Percentiles rank a stretch among this genome's conserved stretches.
Evolutionary conservation across 768 basidiomycete species (phyloP).

Genomic region (Suillus alpinus): DNA sequence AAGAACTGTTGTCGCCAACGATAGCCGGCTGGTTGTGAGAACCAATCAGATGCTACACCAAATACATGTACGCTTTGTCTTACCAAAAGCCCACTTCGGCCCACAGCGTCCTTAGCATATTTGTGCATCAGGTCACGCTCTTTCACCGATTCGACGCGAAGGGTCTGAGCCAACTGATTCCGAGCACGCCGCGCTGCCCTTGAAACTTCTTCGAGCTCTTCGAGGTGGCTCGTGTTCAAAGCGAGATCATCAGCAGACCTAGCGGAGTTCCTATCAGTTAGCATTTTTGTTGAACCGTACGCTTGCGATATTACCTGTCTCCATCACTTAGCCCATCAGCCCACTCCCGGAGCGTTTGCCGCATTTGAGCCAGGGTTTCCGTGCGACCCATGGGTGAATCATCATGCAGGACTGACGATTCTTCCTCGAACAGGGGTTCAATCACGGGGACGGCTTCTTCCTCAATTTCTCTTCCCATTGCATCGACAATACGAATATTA

Average conservation of each 20-base stretch:
- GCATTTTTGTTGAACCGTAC: neutral
- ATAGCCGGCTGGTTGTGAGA: constrained; percentile 18
- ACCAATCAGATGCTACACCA: neutral
- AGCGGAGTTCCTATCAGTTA: neutral
- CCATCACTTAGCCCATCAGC: constrained; percentile 52
- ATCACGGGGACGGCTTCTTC: constrained; percentile 18
- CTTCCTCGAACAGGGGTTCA: constrained; percentile 19
- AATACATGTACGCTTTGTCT: constrained; percentile 13
- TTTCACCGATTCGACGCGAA: constrained; percentile 38
- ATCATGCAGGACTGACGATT: constrained; percentile 22
- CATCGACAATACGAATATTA: constrained; percentile 61
- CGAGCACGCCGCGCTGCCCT: constrained; percentile 49
- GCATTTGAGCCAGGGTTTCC: constrained; percentile 57
- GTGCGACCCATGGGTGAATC: constrained; percentile 32
- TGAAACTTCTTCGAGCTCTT: constrained; percentile 53
- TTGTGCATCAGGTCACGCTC: constrained; percentile 35
- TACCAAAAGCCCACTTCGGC: constrained; percentile 38
- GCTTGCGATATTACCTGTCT: constrained; percentile 47
- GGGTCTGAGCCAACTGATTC: constrained; percentile 39
- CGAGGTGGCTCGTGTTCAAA: constrained; percentile 44
- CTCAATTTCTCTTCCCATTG: constrained; percentile 62
- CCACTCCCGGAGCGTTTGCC: constrained; percentile 56
- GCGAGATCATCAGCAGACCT: constrained; percentile 38
- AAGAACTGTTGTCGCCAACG: constrained; percentile 17
- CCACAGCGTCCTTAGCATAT: constrained; percentile 35